Percentiles rank a stretch among this genome's conserved stretches.
phyloP scores from a whole-genome alignment of 202 grass and related monocot genomes.

The Schoenoplectus tabernaemontani region DNA sequence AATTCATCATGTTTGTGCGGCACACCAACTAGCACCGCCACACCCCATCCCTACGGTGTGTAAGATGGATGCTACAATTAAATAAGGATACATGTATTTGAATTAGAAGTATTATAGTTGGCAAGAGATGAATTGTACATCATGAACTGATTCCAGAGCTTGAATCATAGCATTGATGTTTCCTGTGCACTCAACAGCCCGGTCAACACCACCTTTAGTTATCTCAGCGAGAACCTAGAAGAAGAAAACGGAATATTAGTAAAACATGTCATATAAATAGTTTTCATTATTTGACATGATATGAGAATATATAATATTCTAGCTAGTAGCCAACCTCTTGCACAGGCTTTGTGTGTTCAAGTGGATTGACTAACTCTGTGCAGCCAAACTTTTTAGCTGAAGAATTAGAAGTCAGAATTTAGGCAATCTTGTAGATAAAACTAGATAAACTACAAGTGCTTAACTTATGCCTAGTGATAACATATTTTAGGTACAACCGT shows the following conservation, averaged over 20 bases:
- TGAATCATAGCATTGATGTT: slow-evolving; percentile 84
- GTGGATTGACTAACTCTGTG: slow-evolving; percentile 86
- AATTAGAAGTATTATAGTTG: neutral
- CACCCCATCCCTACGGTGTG: slow-evolving; percentile 30
- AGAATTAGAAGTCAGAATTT: neutral
- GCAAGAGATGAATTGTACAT: slow-evolving; percentile 20
- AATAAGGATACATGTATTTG: neutral
- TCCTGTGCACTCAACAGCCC: slow-evolving; percentile 89
- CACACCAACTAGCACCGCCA: slow-evolving; percentile 67
- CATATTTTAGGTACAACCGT: neutral
- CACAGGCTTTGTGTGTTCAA: slow-evolving; percentile 63
- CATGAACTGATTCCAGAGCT: slow-evolving; percentile 92
- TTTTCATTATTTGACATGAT: neutral
- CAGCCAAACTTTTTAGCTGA: slow-evolving; percentile 85
- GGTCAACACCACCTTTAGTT: slow-evolving; percentile 87
- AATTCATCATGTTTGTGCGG: slow-evolving; percentile 59
- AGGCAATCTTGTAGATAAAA: neutral
- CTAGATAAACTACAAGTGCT: neutral
- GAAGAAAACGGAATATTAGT: neutral
- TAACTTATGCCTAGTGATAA: neutral
- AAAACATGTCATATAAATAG: neutral
- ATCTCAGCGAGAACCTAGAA: slow-evolving; percentile 82
- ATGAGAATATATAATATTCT: neutral
- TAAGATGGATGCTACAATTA: neutral
- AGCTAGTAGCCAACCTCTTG: slow-evolving; percentile 53